Base-by-base conservation (phyloP, 75 land plant genomes). In the Sequoiadendron giganteum region DNA sequence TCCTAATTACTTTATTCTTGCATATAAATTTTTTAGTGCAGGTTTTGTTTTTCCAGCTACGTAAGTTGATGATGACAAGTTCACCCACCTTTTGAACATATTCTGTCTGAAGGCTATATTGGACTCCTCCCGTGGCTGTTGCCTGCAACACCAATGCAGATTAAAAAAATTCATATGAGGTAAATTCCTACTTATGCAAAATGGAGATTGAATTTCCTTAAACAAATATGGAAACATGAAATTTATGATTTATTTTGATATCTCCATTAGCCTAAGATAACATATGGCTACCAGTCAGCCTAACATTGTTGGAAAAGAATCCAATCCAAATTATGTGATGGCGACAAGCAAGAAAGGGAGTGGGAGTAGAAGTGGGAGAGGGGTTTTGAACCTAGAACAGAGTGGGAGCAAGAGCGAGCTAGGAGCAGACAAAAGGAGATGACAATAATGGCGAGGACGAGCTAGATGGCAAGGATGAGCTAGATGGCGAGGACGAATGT, bases 1-100 rank as follows among this genome's bases (percentile, higher is more conserved):
- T 38, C 40, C 16, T 34, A 34, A 76, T 76, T 38, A 34, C 40
- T 36, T 68, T 68, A 8, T 25, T 76, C 79, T 76, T 36, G 18
- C 39, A 76, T 14, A 10, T 36, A 76, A 3, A 76, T 76, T 76
- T 36, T 5, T 3, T 76, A 34, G 14, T 13, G 11, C 1, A 18
- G 1, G 34, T 76, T 38, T 34, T 14, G 5, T 76, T 36, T 34
- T 36, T 34, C 40, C 0, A 14, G 16, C 36, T 14, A 9, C 5
- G 40, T 76, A 76, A 38, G 39, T 15, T 36, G 79, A 38, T 14
- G 19, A 14, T 38, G 40, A 76, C 16, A 55, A 55, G 56, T 76
- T 34, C 40, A 58, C 89, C 91, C 88, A 95, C 97, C 88, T 88
- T 93, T 5, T 94, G 90, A 52, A 93, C 93, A 92, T 95, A 95